Evolutionary conservation across 2,329 filamentous ascomycete genomes (phyloP), one percentile per base, ranked within the genome.

Genomic region (Diplocarpon mali): DNA sequence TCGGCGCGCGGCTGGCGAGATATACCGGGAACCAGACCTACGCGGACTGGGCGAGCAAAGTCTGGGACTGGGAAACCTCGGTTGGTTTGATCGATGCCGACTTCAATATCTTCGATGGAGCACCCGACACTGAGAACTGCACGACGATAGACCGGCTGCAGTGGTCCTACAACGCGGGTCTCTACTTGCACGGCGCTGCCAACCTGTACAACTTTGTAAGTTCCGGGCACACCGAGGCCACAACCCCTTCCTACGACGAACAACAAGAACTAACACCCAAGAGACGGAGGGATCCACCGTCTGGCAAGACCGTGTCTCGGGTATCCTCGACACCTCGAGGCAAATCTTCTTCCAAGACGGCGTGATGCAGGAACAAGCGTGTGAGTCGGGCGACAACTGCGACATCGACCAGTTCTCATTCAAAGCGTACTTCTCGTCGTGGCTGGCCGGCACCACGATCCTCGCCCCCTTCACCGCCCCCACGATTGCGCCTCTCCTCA

Each of bases 11-110:
- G 7, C 68, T 89, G 6, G 83, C 81, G 1, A 70, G 80, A 11
- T 90, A 86, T 62, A 92, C 86, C 0, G 76, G 77, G n/a, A 90
- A 92, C 57, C 57, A 69, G 32, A 84, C 83, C 0, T 93, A 93
- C 60, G 71, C 76, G 2, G 74, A 86, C 4, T 90, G 84, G 85
- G 85, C 85, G 0, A 73, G 77, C 30, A 78, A 67, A 53, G 74
- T 77, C 2, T 94, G 85, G 68, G 71, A 85, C 40, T 85, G 81
- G 81, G 78, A 78, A 61, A 59, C 63, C 2, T 61, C 58, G n/a
- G 64, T 76, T 30, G 68, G 74, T 1, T 70, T 85, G 45, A 75
- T 85, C 51, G 69, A 77, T 57, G 60, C 69, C 13, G 65, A 72
- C 7, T 82, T 72, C 60, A 68, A 72, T 38, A 67, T 84, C 24